phyloP scores from a whole-genome alignment of 78 protist species.

The Dictyostelium intermedium region DNA sequence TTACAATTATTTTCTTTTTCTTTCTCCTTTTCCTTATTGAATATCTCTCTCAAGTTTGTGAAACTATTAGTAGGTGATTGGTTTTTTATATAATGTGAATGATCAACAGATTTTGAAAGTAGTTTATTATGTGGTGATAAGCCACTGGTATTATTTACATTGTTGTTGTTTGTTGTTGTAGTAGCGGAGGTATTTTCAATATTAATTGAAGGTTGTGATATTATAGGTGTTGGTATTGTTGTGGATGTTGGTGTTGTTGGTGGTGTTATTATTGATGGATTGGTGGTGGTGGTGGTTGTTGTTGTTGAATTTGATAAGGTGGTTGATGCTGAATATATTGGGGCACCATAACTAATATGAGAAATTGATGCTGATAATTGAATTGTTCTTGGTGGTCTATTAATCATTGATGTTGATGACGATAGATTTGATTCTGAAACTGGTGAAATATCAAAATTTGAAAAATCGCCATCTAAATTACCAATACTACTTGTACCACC shows the following conservation, averaged over 20 bases:
- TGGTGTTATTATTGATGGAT: not conserved
- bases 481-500: not conserved
- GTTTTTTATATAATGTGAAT: conserved; percentile 4
- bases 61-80: conserved; percentile 12
- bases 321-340: not conserved
- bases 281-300: not conserved
- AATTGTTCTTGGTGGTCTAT: not conserved
- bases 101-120: not conserved
- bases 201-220: not conserved
- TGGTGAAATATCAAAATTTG: not conserved
- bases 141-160: not conserved
- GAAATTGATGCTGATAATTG: not conserved
- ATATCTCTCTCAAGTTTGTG: not conserved
- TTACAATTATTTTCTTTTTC: not conserved
- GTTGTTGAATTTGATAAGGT: not conserved
- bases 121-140: not conserved
- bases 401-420: not conserved
- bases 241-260: not conserved
- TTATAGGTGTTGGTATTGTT: not conserved
- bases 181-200: not conserved
- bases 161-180: not conserved
- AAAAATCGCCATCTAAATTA: not conserved
- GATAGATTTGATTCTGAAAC: not conserved
- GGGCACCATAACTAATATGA: not conserved
- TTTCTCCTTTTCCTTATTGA: not conserved